A percentile compares a stretch with the other conserved stretches of the same genome.
These are phyloP conservation scores for Fusarium euwallaceae DNA, from an alignment of 2,329 filamentous ascomycete genomes.

Conservation along the genomic window DNA sequence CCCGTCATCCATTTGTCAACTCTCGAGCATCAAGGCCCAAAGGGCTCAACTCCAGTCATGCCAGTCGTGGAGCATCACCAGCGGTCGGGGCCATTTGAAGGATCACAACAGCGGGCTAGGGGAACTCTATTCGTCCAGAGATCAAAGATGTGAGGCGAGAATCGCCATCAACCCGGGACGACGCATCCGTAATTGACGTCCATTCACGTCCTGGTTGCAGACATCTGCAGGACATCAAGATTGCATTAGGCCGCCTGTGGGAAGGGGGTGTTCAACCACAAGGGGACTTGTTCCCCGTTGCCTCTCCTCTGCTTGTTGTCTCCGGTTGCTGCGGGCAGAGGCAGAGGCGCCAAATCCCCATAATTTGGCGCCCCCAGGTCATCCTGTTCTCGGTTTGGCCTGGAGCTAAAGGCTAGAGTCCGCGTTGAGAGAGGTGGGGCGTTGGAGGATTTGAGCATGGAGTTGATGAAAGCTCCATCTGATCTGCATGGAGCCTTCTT, in stretches of 20 bases:
- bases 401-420: slow-evolving; percentile 6
- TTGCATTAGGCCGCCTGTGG: slow-evolving; percentile 35
- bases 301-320: slow-evolving; percentile 19
- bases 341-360: slow-evolving; percentile 7
- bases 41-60: slow-evolving; percentile 5
- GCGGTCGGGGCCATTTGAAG: not conserved
- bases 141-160: slow-evolving; percentile 5
- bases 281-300: not conserved
- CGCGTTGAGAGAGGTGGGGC: slow-evolving; percentile 12
- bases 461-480: slow-evolving; percentile 23
- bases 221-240: slow-evolving; percentile 41
- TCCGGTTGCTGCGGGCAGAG: slow-evolving; percentile 14
- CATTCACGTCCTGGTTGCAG: slow-evolving; percentile 10
- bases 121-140: slow-evolving; percentile 20
- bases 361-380: slow-evolving; percentile 7
- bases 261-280: not conserved
- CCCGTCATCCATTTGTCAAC: slow-evolving; percentile 1
- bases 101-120: not conserved
- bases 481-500: slow-evolving; percentile 26
- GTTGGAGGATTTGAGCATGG: slow-evolving; percentile 14
- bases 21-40: not conserved
- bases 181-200: slow-evolving; percentile 5
- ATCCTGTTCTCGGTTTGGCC: slow-evolving; percentile 12
- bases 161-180: slow-evolving; percentile 1
- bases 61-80: not conserved